These are phyloP conservation scores for Ophiostoma perfectum DNA, from an alignment of 2,329 filamentous ascomycete genomes.

Conservation along the genomic window DNA sequence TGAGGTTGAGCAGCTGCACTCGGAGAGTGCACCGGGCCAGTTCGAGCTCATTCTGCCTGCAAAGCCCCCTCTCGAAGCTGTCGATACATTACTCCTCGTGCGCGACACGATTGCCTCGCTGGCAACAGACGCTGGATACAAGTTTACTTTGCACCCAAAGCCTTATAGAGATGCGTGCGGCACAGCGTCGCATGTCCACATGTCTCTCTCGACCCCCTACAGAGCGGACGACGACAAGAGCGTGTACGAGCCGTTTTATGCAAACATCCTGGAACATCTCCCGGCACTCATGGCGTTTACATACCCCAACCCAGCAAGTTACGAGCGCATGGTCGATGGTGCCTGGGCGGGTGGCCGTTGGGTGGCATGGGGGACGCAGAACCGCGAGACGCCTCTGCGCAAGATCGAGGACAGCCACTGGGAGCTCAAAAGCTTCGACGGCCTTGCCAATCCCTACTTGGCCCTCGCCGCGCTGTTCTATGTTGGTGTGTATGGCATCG, in stretches of 20 bases:
- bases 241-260: constrained; percentile 62
- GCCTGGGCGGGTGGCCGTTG: constrained; percentile 73
- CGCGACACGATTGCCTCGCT: constrained; percentile 63
- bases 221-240: constrained; percentile 25
- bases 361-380: constrained; percentile 77
- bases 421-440: constrained; percentile 73
- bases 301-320: constrained; percentile 60
- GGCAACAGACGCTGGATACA: constrained; percentile 56
- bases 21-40: constrained; percentile 67
- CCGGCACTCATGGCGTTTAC: constrained; percentile 63
- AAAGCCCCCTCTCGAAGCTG: constrained; percentile 57
- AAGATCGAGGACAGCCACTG: constrained; percentile 63
- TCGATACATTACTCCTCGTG: constrained; percentile 66
- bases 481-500: constrained; percentile 54
- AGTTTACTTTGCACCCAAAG: constrained; percentile 69
- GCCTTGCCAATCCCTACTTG: constrained; percentile 72
- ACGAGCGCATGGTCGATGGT: constrained; percentile 63
- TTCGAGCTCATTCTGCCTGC: constrained; percentile 71
- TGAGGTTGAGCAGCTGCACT: constrained; percentile 65
- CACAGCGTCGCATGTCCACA: constrained; percentile 64
- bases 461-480: constrained; percentile 57
- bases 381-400: constrained; percentile 68
- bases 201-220: constrained; percentile 54
- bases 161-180: constrained; percentile 55
- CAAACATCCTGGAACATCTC: constrained; percentile 62